Evolutionary conservation across 169 alveolate species (phyloP).

Genomic region (Plasmodium vivax): DNA sequence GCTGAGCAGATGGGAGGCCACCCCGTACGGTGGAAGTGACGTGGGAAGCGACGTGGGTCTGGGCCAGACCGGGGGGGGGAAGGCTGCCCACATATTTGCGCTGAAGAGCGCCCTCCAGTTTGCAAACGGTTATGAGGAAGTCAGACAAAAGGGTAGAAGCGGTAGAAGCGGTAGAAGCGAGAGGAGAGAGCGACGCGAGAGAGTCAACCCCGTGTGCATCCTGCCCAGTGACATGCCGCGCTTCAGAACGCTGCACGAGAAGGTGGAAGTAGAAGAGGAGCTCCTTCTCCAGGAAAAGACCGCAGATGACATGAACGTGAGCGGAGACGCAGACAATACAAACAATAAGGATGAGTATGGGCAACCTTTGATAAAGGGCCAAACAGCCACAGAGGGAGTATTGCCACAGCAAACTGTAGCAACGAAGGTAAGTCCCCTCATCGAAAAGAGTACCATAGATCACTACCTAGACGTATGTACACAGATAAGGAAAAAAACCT

Average conservation of each 20-base stretch:
- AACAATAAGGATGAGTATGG: not conserved
- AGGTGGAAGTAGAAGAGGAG: not conserved
- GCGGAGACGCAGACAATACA: not conserved
- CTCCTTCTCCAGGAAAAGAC: not conserved
- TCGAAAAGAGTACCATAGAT: not conserved
- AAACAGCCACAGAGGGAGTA: not conserved
- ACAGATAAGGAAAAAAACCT: not conserved
- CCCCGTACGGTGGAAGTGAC: too few relatives aligned
- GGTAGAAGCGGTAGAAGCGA: not conserved
- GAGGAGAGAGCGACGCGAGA: too few relatives aligned
- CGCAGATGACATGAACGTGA: not conserved
- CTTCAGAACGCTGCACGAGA: not conserved
- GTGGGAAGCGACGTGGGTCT: not conserved
- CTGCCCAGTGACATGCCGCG: not conserved
- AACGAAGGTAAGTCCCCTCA: not conserved
- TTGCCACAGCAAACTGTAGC: not conserved
- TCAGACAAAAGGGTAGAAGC: not conserved
- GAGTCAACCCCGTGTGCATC: not conserved
- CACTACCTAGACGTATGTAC: constrained; percentile 14
- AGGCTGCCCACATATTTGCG: not conserved
- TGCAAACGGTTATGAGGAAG: not conserved
- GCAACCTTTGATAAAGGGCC: not conserved
- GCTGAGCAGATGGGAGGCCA: not conserved
- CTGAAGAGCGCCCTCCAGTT: not conserved
- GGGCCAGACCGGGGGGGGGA: not conserved